Base-by-base conservation (phyloP, 495 filamentous ascomycete genomes). In the Darksidea phi region DNA sequence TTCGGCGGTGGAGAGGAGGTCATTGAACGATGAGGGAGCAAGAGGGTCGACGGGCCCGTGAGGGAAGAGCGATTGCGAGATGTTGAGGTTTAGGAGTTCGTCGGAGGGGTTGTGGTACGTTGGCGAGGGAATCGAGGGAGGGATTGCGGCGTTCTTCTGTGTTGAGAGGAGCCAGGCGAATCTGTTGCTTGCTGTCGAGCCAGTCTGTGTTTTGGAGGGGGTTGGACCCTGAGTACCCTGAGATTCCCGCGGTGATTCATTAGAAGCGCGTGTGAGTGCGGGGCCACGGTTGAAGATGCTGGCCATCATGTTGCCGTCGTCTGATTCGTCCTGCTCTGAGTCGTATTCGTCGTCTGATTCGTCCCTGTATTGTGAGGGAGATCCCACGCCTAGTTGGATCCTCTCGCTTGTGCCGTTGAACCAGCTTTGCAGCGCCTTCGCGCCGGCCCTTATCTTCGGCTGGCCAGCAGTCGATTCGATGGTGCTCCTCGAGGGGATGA, bases 21-120 rank as follows among this genome's bases (percentile, higher is more conserved):
- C 84, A 68, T 88, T 84, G 76, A 87, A 86, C 4, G 87, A 84
- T 8, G 85, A 80, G 0, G 84, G 83, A 2, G 82, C 86, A 69
- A 84, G 79, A 46, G 79, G 63, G 60, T 86, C 77, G 36, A 74
- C 71, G 0, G 77, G 67, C 5, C 77, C 72, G n/a, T 78, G 68
- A 0, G 84, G 81, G 59, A 85, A 89, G 36, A 91, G 78, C 6
- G 86, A 81, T 1, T 79, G 73, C 25, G 80, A 73, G 61, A 91
- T 81, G 69, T 89, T 80, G 20, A 90, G 73, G 58, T 80, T 82
- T 55, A 84, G 75, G 38, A 90, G 76, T 61, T 89, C 86, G 65
- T 89, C 86, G 53, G 48, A 34, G 26, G 63, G 64, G 25, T 68
- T 59, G 54, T 68, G 65, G 41, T 57, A 68, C 12, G 18, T 89